Evolutionary conservation across 257 asterid species (phyloP), one percentile per base, ranked within the genome.

Genomic region (Solanum lycopersicoides): DNA sequence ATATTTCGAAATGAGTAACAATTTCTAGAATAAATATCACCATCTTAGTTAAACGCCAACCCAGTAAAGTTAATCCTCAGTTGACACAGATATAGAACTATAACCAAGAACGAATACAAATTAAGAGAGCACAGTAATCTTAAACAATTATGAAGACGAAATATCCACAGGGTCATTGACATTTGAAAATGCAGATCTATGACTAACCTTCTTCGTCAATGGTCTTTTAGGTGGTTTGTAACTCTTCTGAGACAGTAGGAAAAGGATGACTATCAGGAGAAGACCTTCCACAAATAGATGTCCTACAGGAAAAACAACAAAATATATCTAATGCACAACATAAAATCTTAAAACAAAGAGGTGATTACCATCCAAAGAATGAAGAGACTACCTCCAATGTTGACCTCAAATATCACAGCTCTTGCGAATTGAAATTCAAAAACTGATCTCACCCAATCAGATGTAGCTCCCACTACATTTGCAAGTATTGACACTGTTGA

Each of bases 221-320:
- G 99, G 99, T 88, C 98, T 95, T 91, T 97, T 97, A 65, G 99
- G 99, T 87, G 99, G 99, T 91, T 93, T 95, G 90, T 97, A 97
- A 93, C 98, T 95, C 88, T 94, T 95, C 87, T 95, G 98, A 47
- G 97, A 93, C 20, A 97, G 91, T 89, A 97, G 96, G 90, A 92
- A 94, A 89, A 94, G 90, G 86, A 97, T 95, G 83, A 95, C 98
- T 56, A 97, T 93, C 37, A 97, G 83, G 86, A 97, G 98, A 92
- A 95, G 94, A 83, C 97, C 98, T 91, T 97, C 99, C 89, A 97
- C 93, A 82, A 97, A 92, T 21, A 97, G 94, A 95, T 97, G 99
- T 15, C 99, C 99, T 97, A 85, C 93, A 92, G 18, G 25, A 45
- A 47, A 80, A 80, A 16, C 39, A 80, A 39, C 20, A 80, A 47